These are phyloP conservation scores for Ceratobasidium sp. DNA, from an alignment of 1,284 basidiomycete species.

Conservation along the genomic window DNA sequence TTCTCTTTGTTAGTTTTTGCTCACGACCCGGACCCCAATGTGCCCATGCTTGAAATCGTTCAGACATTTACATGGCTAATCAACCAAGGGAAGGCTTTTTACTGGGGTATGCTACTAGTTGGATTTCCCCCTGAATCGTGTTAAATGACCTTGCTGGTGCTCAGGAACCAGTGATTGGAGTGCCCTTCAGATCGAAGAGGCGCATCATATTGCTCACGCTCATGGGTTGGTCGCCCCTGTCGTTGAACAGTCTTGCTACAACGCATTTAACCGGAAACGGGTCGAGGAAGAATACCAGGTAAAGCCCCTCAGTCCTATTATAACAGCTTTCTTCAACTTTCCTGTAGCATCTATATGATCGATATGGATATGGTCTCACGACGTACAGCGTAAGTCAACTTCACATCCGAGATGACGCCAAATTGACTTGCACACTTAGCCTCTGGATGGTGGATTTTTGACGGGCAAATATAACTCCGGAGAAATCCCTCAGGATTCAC, in stretches of 20 bases:
- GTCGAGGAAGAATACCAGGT: conserved; percentile 29
- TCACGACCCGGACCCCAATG: conserved; percentile 53
- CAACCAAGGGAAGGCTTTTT: conserved; percentile 51
- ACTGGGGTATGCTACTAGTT: conserved; percentile 43
- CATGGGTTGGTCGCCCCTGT: conserved; percentile 56
- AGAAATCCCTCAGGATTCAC: conserved; percentile 20
- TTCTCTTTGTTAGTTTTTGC: conserved; percentile 31
- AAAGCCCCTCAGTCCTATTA: not conserved
- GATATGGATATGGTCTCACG: conserved; percentile 24
- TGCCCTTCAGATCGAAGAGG: conserved; percentile 56
- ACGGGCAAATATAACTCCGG: conserved; percentile 34
- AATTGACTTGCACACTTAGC: not conserved
- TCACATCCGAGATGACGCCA: not conserved
- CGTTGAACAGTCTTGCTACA: conserved; percentile 55
- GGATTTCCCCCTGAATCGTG: not conserved
- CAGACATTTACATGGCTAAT: conserved; percentile 58
- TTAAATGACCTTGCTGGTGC: not conserved
- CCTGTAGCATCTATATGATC: conserved; percentile 22
- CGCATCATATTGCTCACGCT: conserved; percentile 54
- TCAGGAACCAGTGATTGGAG: conserved; percentile 54
- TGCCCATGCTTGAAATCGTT: conserved; percentile 59
- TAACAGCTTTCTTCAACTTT: not conserved
- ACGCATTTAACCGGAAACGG: conserved; percentile 33
- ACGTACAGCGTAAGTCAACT: conserved; percentile 3
- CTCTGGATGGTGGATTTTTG: conserved; percentile 28